These are phyloP conservation scores for Podaxis rugospora DNA, from an alignment of 768 basidiomycete species.

Conservation along the genomic window DNA sequence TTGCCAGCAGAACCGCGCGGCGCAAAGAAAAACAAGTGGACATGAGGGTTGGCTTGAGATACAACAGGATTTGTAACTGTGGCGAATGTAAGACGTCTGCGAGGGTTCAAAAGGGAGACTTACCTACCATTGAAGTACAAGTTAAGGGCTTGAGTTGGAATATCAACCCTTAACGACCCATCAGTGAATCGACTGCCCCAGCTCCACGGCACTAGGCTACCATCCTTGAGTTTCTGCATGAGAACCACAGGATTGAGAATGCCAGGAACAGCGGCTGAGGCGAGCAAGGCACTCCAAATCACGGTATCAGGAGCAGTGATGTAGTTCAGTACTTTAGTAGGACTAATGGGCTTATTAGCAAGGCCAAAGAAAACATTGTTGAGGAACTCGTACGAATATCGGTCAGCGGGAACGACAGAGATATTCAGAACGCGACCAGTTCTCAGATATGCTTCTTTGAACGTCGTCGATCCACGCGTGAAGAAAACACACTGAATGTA, in stretches of 20 bases:
- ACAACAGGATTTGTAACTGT: slow-evolving; percentile 90
- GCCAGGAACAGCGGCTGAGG: slow-evolving; percentile 93
- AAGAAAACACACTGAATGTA: slow-evolving; percentile 72
- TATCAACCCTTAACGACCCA: slow-evolving; percentile 91
- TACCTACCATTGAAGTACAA: slow-evolving; percentile 78
- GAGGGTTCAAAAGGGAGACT: not conserved
- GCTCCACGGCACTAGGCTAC: slow-evolving; percentile 84
- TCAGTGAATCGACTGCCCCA: slow-evolving; percentile 95
- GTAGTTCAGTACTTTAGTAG: slow-evolving; percentile 94
- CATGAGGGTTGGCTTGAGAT: slow-evolving; percentile 89
- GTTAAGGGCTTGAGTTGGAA: slow-evolving; percentile 85
- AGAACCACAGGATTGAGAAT: slow-evolving; percentile 94
- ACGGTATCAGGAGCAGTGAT: slow-evolving; percentile 92
- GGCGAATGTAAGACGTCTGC: slow-evolving; percentile 1
- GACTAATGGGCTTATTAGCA: slow-evolving; percentile 39
- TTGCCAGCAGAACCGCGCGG: slow-evolving; percentile 85
- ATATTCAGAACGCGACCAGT: slow-evolving; percentile 94
- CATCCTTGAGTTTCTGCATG: slow-evolving; percentile 86
- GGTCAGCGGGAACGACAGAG: slow-evolving; percentile 86
- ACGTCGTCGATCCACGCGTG: slow-evolving; percentile 90
- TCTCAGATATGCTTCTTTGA: slow-evolving; percentile 88
- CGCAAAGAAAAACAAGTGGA: slow-evolving; percentile 94
- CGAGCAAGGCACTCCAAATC: slow-evolving; percentile 77
- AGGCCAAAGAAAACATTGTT: not conserved
- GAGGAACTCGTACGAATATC: slow-evolving; percentile 62